Evolutionary conservation across 1,284 basidiomycete species (phyloP), one percentile per base, ranked within the genome.

Genomic region (Sanguinoderma infundibulare): DNA sequence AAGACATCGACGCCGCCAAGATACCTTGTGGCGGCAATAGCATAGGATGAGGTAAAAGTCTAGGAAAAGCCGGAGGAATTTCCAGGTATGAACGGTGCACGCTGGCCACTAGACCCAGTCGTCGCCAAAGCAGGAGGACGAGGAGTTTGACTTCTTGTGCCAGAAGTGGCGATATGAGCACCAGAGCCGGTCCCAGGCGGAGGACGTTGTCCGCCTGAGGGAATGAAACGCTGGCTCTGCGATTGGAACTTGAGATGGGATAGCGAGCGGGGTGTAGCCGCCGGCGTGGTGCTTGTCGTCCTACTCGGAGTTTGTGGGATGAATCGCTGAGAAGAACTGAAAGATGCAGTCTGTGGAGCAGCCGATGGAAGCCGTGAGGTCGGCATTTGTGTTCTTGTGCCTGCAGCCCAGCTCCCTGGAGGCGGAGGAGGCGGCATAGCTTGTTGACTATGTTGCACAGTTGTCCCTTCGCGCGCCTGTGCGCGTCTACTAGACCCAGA

Each of bases 401-500:
- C 51, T n/a, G 53, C 26, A 2, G 22, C 30, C 30, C 59, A 44
- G 20, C 32, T 54, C 9, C 57, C 17, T 9, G 61, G 56, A 14
- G 39, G 50, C 0, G 59, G 39, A 22, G 46, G 63, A 3, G 57
- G 58, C 17, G 50, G 57, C 55, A 65, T 62, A 26, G 54, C 39
- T 39, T 40, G 53, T 22, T 51, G 49, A 20, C 24, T 20, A n/a
- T 51, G 12, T 9, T 34, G 28, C 14, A 15, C 32, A 24, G 30
- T 35, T 20, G 32, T 5, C n/a, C 35, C 34, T 35, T 24, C 49
- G 8, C 32, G 49, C 6, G 22, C 55, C 34, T 61, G 60, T 0
- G 64, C 67, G 32, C 67, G 64, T 2, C 69, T 60, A 7, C 44
- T 50, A 1, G 70, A 58, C 28, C 70, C 64, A n/a, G 61, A 57